Base-by-base conservation (phyloP, 441 rosid species). In the Gossypium gossypioides region DNA sequence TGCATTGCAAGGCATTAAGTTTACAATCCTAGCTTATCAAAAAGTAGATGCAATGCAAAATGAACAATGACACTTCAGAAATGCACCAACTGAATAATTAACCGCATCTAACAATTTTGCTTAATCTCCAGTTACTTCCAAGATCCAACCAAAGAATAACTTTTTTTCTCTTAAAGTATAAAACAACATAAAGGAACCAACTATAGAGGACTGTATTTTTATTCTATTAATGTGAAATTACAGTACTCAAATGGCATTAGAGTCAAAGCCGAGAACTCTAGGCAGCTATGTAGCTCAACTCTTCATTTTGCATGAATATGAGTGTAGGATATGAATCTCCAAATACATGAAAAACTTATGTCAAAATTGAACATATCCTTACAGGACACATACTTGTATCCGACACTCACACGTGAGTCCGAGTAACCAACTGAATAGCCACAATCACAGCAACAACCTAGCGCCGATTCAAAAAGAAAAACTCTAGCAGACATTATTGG, bases 1-100 rank as follows among this genome's bases (percentile, higher is more conserved):
- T 59, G 25, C 3, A 72, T 63, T 3, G 64, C 37, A 52, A 22
- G 54, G 67, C 16, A 8, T 71, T 56, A 79, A 57, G 51, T 62
- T 70, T 54, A 76, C 52, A 15, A 42, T 51, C 42, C 22, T 40
- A 25, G 21, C 19, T 69, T 8, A 52, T 59, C 19, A 61, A 32
- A 16, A 32, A n/a, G 16, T 25, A 13, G 13, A 21, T 25, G 1
- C 42, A 59, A 6, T 25, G 51, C 13, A 46, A 3, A 58, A 34
- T 63, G 51, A 46, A 65, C 21, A 32, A 18, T 15, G 64, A 27
- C 37, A 50, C 60, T 15, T 51, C 62, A 19, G 50, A 60, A 7
- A 52, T 34, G 4, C 52, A 52, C 52, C 69, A 65, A 37, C 61
- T 40, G 10, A 54, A 40, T 29, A 32, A 64, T 6, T 16, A 59